Base-by-base conservation (phyloP, 148 eudicot species). In the Cornus controversa region DNA sequence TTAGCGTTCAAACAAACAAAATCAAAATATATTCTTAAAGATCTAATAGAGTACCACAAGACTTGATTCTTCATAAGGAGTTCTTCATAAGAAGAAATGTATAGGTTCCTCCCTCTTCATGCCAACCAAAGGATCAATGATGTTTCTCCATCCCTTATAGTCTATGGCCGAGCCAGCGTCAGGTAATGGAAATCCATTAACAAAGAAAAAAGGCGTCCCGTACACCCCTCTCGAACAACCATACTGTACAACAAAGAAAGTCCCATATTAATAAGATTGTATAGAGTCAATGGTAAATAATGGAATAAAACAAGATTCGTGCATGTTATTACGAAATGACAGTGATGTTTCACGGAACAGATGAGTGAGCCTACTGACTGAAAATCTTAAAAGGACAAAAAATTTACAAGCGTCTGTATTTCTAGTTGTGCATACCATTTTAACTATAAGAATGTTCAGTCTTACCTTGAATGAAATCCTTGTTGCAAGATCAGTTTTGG, bases 391-490 rank as follows among this genome's bases (percentile, higher is more conserved):
- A 54, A 54, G 22, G 60, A 20, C 4, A 54, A 40, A 40, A 40
- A 40, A 6, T 40, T 40, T 40, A 6, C 0, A 8, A 0, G 45
- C 10, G 45, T 4, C 7, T 40, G 6, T 9, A 40, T 2, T 40
- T 40, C 45, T 4, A 40, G 45, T 40, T 1, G 9, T 40, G 45
- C 45, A 40, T 5, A 6, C 3, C 10, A 9, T 40, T 5, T 40
- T 40, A 40, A 7, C 45, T 60, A 60, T 5, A 0, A 75, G 20
- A 34, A 75, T 6, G 66, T 36, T 26, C 25, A 6, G 50, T 63
- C 63, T 77, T 86, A 92, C 98, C 98, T 94, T 94, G 90, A 94
- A 94, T n/a, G 98, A 81, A 69, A 86, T 47, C 75, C 98, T 86
- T 28, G 98, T 93, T 82, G 90, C 80, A 20, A 80, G 84, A 83